Evolutionary conservation across 164 flowering plant species (phyloP).

Genomic region (grape (Vitis vinifera)): ASM3070453v1 NC_081808.1:5795001-5795500

Average conservation of each 20-base stretch:
- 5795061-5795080: too few relatives aligned
- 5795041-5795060: neutral
- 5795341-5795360: neutral
- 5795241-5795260: constrained; percentile 42
- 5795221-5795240: constrained; percentile 27
- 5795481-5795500: constrained; percentile 70
- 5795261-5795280: constrained; percentile 46
- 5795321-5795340: too few relatives aligned
- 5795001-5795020: constrained; percentile 46
- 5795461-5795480: constrained; percentile 65
- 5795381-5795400: neutral
- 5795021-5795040: constrained; percentile 6
- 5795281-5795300: too few relatives aligned
- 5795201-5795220: constrained; percentile 44
- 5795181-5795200: constrained; percentile 61
- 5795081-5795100: too few relatives aligned
- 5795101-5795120: constrained; percentile 38
- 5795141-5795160: constrained; percentile 54
- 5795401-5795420: neutral
- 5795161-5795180: constrained; percentile 63
- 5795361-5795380: neutral
- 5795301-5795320: too few relatives aligned
- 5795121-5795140: constrained; percentile 26
- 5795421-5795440: constrained; percentile 2
- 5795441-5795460: constrained; percentile 40